Evolutionary conservation across 140 eudicot genomes (phyloP).

Genomic region (Bidens hawaiensis): DNA sequence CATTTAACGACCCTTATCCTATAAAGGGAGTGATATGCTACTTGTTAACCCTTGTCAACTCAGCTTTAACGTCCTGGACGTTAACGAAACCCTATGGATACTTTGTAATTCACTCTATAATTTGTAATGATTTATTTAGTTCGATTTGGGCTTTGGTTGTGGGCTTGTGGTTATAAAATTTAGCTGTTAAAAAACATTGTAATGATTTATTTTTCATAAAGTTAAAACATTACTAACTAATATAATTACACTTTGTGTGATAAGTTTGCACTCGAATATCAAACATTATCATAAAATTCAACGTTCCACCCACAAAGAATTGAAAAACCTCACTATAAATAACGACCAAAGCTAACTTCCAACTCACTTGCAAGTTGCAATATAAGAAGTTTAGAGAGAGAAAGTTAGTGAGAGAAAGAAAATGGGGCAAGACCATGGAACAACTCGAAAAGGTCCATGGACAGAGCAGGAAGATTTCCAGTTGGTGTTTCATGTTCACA

Average conservation of each 20-base stretch:
- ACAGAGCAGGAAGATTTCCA: conserved; percentile 87
- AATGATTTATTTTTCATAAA: too few species aligned
- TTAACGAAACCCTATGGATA: too few species aligned
- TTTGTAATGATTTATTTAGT: too few species aligned
- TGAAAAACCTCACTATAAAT: conserved; percentile 35
- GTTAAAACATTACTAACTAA: too few species aligned
- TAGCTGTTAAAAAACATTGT: too few species aligned
- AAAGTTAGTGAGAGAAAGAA: neutral
- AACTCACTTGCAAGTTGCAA: conserved; percentile 25
- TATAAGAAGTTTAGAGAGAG: conserved; percentile 15
- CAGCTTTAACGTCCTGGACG: too few species aligned
- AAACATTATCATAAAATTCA: conserved; percentile 18
- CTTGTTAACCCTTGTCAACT: too few species aligned
- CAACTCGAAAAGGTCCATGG: conserved; percentile 79
- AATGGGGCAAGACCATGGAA: conserved; percentile 42
- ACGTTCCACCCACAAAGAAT: conserved; percentile 27
- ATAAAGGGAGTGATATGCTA: too few species aligned
- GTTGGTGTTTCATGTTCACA: conserved; percentile 59
- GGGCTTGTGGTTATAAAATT: too few species aligned
- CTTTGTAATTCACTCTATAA: too few species aligned
- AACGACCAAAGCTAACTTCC: conserved; percentile 24
- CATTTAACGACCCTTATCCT: too few species aligned
- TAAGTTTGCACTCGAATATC: neutral
- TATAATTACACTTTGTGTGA: neutral
- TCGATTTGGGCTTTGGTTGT: too few species aligned